Conservation (phyloP, 768 basidiomycete genomes). For the Krasilnikovozyma curviuscula region DNA sequence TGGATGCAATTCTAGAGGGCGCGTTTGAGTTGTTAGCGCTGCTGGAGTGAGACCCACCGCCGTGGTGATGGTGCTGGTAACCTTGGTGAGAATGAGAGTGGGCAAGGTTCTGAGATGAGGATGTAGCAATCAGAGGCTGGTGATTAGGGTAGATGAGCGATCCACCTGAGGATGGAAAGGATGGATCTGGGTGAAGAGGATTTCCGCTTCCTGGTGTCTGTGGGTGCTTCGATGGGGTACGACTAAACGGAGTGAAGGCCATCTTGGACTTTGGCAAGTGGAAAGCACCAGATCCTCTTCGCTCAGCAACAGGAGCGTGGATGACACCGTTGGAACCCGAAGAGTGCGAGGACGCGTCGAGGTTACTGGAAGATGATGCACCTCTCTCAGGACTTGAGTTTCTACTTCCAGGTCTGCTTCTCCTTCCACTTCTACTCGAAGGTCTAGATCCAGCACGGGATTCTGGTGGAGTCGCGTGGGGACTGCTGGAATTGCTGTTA, state of each 20-base stretch:
- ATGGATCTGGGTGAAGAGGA: not conserved
- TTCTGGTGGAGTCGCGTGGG: constrained; percentile 23
- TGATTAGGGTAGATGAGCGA: not conserved
- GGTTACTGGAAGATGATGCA: not conserved
- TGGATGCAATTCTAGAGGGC: constrained; percentile 14
- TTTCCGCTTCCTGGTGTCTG: constrained; percentile 10
- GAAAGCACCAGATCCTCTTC: constrained; percentile 17
- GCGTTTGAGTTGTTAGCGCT: not conserved
- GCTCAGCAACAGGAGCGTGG: constrained; percentile 8
- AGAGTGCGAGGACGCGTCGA: not conserved
- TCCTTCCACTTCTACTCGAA: constrained; percentile 23
- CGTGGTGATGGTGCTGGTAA: not conserved
- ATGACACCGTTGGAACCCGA: not conserved
- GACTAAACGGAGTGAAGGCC: constrained; percentile 15
- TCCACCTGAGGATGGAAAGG: constrained; percentile 1
- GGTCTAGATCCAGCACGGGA: constrained; percentile 20
- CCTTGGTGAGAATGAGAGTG: not conserved
- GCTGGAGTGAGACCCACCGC: not conserved
- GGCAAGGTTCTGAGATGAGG: constrained; percentile 2
- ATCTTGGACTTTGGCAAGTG: constrained; percentile 17
- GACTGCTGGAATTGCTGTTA: constrained; percentile 12
- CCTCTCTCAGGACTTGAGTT: constrained; percentile 43
- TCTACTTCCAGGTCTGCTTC: constrained; percentile 30
- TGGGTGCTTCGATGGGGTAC: constrained; percentile 14
- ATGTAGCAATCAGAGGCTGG: constrained; percentile 13